Evolutionary conservation across 176 grass and related monocot genomes (phyloP), one percentile per base, ranked within the genome.

Genomic region (Saccharum officinarum): DNA sequence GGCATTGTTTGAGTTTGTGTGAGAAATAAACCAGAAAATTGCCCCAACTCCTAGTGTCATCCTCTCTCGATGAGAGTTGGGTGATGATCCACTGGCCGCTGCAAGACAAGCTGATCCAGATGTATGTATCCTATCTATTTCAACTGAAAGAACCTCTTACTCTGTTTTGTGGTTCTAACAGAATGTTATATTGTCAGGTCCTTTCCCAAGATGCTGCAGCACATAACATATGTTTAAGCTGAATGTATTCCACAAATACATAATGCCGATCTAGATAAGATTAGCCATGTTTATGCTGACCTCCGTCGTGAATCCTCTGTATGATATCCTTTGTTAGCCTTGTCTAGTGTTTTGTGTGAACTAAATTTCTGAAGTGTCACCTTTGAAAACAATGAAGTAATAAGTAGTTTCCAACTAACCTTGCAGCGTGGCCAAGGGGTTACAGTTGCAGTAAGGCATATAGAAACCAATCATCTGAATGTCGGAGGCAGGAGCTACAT

Each of bases 131-230:
- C 16, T 13, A 66, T 28, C 11, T 38, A n/a, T 64, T 44, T 79
- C 23, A 15, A 67, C 57, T 30, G 37, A 79, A 49, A 69, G 10
- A 78, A 36, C 1, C 2, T 82, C 69, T 44, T 28, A 68, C 8
- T 57, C 0, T 47, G 49, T 36, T 31, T 57, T 5, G 2, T 37
- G 28, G 23, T 73, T 83, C 75, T 86, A 31, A 88, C 47, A 65
- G 71, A 54, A 65, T 84, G 12, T 10, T 77, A 18, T 37, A 34
- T 83, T 67, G 9, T 50, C 81, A 98, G 95, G 90, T 95, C 45
- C 94, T 98, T 90, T 94, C 96, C 57, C 96, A 98, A 95, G 96
- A 98, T 92, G 93, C 86, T 98, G 62, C 92, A 88, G 90, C 95
- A 98, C 78, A 92, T 98, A 84, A 98, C 93, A 28, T 94, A 87